Evolutionary conservation across 805 yeast genomes (phyloP), one percentile per base, ranked within the genome.

Genomic region (Kodamaea leandrae): DNA sequence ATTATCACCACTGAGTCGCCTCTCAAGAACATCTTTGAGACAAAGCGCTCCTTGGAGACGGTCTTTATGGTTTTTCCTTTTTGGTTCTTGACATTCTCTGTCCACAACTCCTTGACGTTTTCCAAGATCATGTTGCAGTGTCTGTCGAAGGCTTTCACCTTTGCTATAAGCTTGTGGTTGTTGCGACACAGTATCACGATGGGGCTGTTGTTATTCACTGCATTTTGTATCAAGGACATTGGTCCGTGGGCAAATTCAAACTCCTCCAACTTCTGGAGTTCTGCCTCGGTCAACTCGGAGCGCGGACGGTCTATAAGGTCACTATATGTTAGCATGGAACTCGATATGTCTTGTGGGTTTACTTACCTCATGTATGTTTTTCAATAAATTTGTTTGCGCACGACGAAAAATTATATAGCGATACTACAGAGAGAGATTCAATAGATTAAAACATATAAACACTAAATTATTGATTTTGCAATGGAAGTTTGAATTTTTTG

Each of bases 1-100:
- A 93, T 80, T 23, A 93, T 82, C 42, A 93, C 86, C 15, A 93
- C 96, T 0, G 96, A 86, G 62, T 93, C 99, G 2, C 99, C 99
- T 63, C 99, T 76, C 28, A 93, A 68, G 56, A 93, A 93, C 77
- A 93, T 71, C 64, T 93, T 93, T 44, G 89, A 78, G 3, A 91
- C 80, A 58, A 87, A 93, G 53, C 98, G 68, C 66, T 60, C 74
- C 52, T 77, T 79, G 43, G 83, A 70, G 12, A 79, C 72, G 4
- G 82, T 72, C 52, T 83, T 80, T 41, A 83, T 82, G 50, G 78
- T 79, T 55, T 83, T 84, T 4, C 93, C 95, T 38, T 80, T 78
- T 51, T 80, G 70, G 36, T 71, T 77, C 49, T 76, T 68, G 24
- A 82, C 76, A 3, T 68, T 67, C 53, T 81, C 89, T 0, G 80